Evolutionary conservation across 2,329 filamentous ascomycete genomes (phyloP), one percentile per base, ranked within the genome.

Genomic region (Diaporthe helianthi): DNA sequence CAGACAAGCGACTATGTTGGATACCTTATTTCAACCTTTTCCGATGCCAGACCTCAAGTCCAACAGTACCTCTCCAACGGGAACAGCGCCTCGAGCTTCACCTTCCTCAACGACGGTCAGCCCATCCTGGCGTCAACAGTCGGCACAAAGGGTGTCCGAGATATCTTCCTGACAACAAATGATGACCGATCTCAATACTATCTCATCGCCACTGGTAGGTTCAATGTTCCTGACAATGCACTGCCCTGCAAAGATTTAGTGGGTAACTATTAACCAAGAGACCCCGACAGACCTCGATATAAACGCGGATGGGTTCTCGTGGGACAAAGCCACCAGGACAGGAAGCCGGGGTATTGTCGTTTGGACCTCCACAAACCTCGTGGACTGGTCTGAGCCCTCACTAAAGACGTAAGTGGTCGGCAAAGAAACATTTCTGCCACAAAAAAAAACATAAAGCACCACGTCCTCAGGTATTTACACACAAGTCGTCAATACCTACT

Each of bases 1-100:
- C 58, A 61, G 44, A 53, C 68, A 10, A 71, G 73, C n/a, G 69
- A 64, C 19, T 76, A 75, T 22, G 77, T 75, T 6, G 79, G 78
- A 31, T 80, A 80, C 22, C 75, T 80, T 9, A 74, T 80, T 51
- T 80, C 79, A 29, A 80, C 78, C 0, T 80, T 80, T 52, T 76
- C 73, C 46, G 78, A 80, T 55, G 74, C 74, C 2, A 74, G 66
- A 10, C 79, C 78, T 1, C 72, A 76, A 53, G 74, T 80, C 8
- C 78, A 79, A 31, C 77, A 76, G 69, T 73, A 80, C 47, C 74
- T 80, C 1, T 80, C 79, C 4, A 69, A 79, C 1, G 76, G 76
- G 0, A 76, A 77, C 36, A 77, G 72, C 41, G 74, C 78, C 1
- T 75, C 73, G 1, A 78, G 72, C 69, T 80, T 79, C 70, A 73